phyloP scores from a whole-genome alignment of 495 filamentous ascomycete genomes.

The Lasiosphaeria ovina region DNA sequence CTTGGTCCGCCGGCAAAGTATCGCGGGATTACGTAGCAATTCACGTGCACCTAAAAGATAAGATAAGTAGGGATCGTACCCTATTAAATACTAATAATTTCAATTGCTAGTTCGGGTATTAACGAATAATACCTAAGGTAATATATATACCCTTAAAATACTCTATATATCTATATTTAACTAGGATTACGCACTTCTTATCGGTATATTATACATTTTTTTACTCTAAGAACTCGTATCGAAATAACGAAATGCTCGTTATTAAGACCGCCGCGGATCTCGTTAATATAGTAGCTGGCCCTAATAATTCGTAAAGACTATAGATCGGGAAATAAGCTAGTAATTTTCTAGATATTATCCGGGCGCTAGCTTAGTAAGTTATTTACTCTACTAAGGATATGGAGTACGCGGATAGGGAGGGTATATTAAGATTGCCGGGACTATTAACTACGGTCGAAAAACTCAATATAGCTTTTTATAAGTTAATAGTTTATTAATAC shows the following conservation, averaged over 20 bases:
- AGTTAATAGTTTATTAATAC: not conserved
- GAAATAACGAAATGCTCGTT: too few relatives aligned
- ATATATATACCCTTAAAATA: too few relatives aligned
- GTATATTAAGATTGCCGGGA: not conserved
- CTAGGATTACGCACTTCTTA: too few relatives aligned
- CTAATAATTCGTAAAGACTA: too few relatives aligned
- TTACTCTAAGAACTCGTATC: too few relatives aligned
- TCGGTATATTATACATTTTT: too few relatives aligned
- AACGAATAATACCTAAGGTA: too few relatives aligned
- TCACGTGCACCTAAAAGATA: conserved; percentile 4
- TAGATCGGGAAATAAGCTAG: too few relatives aligned
- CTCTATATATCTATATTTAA: too few relatives aligned
- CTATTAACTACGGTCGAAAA: not conserved
- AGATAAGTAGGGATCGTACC: not conserved
- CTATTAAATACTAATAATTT: not conserved
- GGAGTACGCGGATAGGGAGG: conserved; percentile 2
- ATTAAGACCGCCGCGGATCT: too few relatives aligned
- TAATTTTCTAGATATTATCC: not conserved
- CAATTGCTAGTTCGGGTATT: not conserved
- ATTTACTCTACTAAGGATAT: not conserved
- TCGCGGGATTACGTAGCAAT: not conserved
- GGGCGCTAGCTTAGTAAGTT: not conserved
- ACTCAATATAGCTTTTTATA: not conserved
- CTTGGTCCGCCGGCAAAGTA: not conserved
- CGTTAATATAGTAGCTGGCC: too few relatives aligned